phyloP scores from a whole-genome alignment of 1,139 yeast species.

The Taphrina populina region DNA sequence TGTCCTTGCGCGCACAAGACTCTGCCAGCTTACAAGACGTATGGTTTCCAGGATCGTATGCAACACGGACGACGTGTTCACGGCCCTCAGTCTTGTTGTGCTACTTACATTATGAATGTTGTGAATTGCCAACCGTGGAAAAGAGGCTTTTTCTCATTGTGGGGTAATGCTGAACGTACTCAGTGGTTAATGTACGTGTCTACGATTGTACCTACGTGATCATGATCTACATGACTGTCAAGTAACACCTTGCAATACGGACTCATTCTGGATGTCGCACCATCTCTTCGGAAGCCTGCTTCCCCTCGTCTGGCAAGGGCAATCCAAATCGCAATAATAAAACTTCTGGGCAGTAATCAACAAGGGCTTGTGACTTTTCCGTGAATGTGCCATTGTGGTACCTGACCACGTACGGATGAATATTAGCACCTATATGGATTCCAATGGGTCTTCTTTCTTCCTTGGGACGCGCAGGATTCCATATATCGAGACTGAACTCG shows the following conservation, averaged over 20 bases:
- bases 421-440: slow-evolving; percentile 1
- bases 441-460: slow-evolving; percentile 1
- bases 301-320: not conserved
- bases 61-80: too few relatives aligned
- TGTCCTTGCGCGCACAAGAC: slow-evolving; percentile 1
- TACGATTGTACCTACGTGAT: too few relatives aligned
- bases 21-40: too few relatives aligned
- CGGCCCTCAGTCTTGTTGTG: too few relatives aligned
- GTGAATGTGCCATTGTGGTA: slow-evolving; percentile 7
- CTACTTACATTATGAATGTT: too few relatives aligned
- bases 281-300: not conserved
- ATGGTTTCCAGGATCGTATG: too few relatives aligned
- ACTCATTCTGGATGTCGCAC: slow-evolving; percentile 1
- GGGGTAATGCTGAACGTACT: too few relatives aligned
- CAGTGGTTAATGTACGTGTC: too few relatives aligned
- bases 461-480: not conserved
- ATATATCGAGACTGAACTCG: slow-evolving; percentile 13
- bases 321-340: slow-evolving; percentile 5
- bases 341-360: slow-evolving; percentile 10
- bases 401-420: slow-evolving; percentile 2
- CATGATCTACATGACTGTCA: too few relatives aligned
- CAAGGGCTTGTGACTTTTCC: not conserved
- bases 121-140: too few relatives aligned
- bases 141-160: too few relatives aligned
- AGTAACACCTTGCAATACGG: too few relatives aligned